A percentile compares a stretch with the other conserved stretches of the same genome.
Evolutionary conservation across 176 grass and related monocot species (phyloP).

Genomic region (Oryza nivara): DNA sequence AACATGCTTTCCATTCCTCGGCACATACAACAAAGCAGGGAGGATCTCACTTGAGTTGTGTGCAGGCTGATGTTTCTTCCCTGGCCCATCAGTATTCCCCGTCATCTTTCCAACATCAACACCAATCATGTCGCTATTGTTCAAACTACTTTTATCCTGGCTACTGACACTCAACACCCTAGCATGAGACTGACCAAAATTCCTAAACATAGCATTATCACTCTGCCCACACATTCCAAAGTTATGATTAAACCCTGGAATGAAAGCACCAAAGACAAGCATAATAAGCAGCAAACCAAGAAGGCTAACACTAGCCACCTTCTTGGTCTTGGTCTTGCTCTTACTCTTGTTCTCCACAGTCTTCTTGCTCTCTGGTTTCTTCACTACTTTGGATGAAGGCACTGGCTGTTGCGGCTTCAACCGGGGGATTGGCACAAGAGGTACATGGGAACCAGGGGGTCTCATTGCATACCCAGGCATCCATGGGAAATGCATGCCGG

Average conservation of each 20-base stretch:
- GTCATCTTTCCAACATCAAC: conserved; percentile 37
- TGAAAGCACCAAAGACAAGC: conserved; percentile 60
- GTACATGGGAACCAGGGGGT: conserved; percentile 69
- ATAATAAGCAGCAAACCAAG: conserved; percentile 70
- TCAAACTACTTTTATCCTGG: conserved; percentile 46
- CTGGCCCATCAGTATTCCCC: conserved; percentile 2
- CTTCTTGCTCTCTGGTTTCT: conserved; percentile 74
- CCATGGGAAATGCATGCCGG: conserved; percentile 84
- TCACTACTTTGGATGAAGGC: conserved; percentile 50
- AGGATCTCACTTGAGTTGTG: conserved; percentile 76
- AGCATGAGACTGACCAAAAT: conserved; percentile 52
- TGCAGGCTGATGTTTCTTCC: conserved; percentile 39
- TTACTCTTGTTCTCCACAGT: conserved; percentile 47
- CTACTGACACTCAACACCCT: conserved; percentile 61
- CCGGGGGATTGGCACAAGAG: conserved; percentile 87
- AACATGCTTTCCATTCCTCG: conserved; percentile 99
- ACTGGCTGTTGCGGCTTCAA: conserved; percentile 68
- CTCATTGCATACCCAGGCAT: conserved; percentile 79
- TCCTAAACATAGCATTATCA: conserved; percentile 38
- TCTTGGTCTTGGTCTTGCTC: conserved; percentile 72
- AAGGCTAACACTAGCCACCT: conserved; percentile 85
- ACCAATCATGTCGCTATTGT: conserved; percentile 44
- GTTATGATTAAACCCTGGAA: conserved; percentile 59
- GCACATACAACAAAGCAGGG: conserved; percentile 92
- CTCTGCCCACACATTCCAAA: conserved; percentile 48